These are phyloP conservation scores for Pterocarpus santalinus DNA, from an alignment of 306 rosid species.

Conservation along the genomic window DNA sequence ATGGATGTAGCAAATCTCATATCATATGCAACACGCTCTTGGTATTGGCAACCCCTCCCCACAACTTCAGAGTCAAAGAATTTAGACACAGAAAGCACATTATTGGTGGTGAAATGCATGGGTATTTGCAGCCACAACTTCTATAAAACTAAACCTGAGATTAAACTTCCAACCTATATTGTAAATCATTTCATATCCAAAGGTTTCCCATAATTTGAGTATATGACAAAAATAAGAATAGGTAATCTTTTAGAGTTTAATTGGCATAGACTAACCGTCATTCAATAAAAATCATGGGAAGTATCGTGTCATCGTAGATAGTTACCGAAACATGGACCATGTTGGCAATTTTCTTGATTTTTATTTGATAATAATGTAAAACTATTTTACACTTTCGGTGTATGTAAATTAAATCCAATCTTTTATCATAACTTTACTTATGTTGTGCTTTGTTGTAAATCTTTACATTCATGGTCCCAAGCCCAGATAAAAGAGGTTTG, in stretches of 20 bases:
- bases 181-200: constrained; percentile 12
- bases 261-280: no score
- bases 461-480: neutral
- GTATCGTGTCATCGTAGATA: no score
- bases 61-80: constrained; percentile 13
- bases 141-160: constrained; percentile 1
- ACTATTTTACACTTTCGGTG: no score
- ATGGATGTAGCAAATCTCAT: neutral
- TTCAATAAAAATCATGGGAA: no score
- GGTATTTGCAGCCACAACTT: constrained; percentile 8
- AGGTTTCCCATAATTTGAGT: constrained; percentile 7
- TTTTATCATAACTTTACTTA: neutral
- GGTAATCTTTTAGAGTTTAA: no score
- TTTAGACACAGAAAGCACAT: constrained; percentile 2
- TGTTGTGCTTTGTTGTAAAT: no score
- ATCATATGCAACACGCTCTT: constrained; percentile 35
- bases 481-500: neutral
- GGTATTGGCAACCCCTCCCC: constrained; percentile 34
- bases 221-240: constrained; percentile 20
- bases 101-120: constrained; percentile 18
- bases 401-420: neutral
- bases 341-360: no score
- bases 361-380: no score
- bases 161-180: constrained; percentile 15
- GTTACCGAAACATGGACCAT: no score